These are phyloP conservation scores for Penicillium frequentans DNA, from an alignment of 2,329 filamentous ascomycete species.

Conservation along the genomic window DNA sequence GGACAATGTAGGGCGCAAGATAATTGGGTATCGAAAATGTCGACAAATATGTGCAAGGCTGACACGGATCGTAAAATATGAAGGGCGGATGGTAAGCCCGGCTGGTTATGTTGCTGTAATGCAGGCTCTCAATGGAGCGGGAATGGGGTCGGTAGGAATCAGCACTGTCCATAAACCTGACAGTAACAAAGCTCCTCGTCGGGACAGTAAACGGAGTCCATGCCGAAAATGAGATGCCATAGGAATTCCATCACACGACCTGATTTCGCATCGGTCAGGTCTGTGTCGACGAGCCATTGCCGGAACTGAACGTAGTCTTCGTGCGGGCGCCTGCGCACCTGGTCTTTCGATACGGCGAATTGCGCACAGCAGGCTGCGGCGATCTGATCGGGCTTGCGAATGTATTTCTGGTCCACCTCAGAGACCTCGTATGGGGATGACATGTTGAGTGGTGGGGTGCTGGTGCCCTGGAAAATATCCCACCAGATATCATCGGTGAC, in stretches of 20 bases:
- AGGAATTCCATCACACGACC: slow-evolving; percentile 65
- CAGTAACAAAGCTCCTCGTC: slow-evolving; percentile 38
- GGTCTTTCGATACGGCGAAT: slow-evolving; percentile 60
- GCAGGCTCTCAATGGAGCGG: neutral
- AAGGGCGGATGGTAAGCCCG: neutral
- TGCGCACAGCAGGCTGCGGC: slow-evolving; percentile 65
- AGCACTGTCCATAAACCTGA: slow-evolving; percentile 38
- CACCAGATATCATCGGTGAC: slow-evolving; percentile 39
- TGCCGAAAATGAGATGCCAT: slow-evolving; percentile 61
- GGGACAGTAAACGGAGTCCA: slow-evolving; percentile 40
- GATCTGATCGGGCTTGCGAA: slow-evolving; percentile 51
- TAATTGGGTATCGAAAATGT: slow-evolving; percentile 7
- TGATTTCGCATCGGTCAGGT: slow-evolving; percentile 55
- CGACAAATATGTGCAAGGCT: neutral
- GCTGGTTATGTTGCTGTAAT: neutral
- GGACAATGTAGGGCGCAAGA: neutral
- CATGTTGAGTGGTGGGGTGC: slow-evolving; percentile 32
- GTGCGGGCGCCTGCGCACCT: slow-evolving; percentile 50
- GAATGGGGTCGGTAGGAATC: neutral
- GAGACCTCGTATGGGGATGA: slow-evolving; percentile 14
- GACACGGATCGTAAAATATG: neutral
- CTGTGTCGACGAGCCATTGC: slow-evolving; percentile 60
- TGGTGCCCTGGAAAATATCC: slow-evolving; percentile 42
- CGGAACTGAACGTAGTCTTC: slow-evolving; percentile 59
- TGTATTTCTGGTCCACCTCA: slow-evolving; percentile 21